Conservation (phyloP, 1,139 yeast species). For the Pichia sorboxylosa region DNA sequence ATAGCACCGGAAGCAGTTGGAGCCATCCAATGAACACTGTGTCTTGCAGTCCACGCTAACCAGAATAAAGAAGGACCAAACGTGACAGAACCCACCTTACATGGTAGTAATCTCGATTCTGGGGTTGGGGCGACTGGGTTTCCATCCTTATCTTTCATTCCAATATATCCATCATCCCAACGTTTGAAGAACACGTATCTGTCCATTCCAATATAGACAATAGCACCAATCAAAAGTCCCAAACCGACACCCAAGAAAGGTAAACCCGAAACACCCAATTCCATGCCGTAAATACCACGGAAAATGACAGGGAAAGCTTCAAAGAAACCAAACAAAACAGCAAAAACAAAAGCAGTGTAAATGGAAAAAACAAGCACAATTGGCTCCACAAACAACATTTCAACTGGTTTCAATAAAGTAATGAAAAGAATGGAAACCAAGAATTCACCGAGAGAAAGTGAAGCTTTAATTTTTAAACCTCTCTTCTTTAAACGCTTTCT, state of each 20-base stretch:
- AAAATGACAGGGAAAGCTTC: conserved; percentile 70
- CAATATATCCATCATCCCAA: conserved; percentile 54
- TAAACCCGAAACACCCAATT: conserved; percentile 49
- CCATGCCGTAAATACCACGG: conserved; percentile 49
- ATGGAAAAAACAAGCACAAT: conserved; percentile 56
- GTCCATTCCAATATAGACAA: conserved; percentile 39
- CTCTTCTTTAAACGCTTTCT: conserved; percentile 46
- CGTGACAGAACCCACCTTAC: conserved; percentile 35
- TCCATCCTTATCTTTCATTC: conserved; percentile 44
- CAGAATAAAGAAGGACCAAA: conserved; percentile 65
- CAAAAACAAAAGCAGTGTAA: conserved; percentile 62
- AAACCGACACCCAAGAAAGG: conserved; percentile 61
- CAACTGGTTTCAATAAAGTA: conserved; percentile 49
- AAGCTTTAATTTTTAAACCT: conserved; percentile 35
- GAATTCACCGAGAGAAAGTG: conserved; percentile 22
- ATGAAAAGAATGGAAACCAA: conserved; percentile 30
- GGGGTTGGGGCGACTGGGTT: conserved; percentile 35
- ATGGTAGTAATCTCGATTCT: conserved; percentile 30
- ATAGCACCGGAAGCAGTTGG: conserved; percentile 68
- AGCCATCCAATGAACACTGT: conserved; percentile 64
- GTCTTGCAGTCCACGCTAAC: conserved; percentile 70
- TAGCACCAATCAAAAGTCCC: conserved; percentile 47
- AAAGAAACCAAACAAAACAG: conserved; percentile 65
- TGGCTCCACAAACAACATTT: conserved; percentile 58
- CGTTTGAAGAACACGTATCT: conserved; percentile 38